Evolutionary conservation across 495 filamentous ascomycete genomes (phyloP), one percentile per base, ranked within the genome.

Genomic region (Lasiosphaeria hispida): DNA sequence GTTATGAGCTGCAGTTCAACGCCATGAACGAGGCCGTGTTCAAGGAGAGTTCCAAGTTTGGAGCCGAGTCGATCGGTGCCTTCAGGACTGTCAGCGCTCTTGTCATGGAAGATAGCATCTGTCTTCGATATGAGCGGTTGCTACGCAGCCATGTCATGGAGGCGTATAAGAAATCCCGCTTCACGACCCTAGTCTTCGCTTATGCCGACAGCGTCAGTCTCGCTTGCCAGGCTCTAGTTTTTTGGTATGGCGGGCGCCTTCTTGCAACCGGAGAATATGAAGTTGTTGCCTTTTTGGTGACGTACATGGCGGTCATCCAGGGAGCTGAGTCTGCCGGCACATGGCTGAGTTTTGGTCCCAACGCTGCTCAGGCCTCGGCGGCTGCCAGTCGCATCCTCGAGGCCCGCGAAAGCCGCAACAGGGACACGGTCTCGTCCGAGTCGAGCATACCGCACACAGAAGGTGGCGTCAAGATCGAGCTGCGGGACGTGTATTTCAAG

Each of bases 31-130:
- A 76, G 7, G 75, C 73, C 10, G 79, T 84, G 10, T 87, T 85
- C 55, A 75, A 77, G 30, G 81, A 85, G 56, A 78, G 72, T 40
- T 81, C 82, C 17, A 77, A 82, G 56, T 85, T 85, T 48, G 82
- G 81, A n/a, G 77, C 82, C 52, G 84, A 87, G 68, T 72, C 83
- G 11, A 80, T 85, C 44, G 71, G 77, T 5, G 82, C 82, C 7
- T 83, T 83, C 64, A 70, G 83, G 18, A 86, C 84, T 9, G 84
- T 87, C 11, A 75, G 77, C 15, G 73, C 67, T 58, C 71, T 85
- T 10, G 80, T 79, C 36, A 74, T 85, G 57, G 84, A 86, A 56
- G 73, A 78, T 18, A 75, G 73, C 55, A 84, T 86, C 42, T 72
- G 68, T 48, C 39, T 70, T 8, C 72, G 81, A 39, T 80, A 79